A percentile compares a stretch with the other conserved stretches of the same genome.
phyloP scores from a whole-genome alignment of 768 basidiomycete species.

The Boletus speciosus region DNA sequence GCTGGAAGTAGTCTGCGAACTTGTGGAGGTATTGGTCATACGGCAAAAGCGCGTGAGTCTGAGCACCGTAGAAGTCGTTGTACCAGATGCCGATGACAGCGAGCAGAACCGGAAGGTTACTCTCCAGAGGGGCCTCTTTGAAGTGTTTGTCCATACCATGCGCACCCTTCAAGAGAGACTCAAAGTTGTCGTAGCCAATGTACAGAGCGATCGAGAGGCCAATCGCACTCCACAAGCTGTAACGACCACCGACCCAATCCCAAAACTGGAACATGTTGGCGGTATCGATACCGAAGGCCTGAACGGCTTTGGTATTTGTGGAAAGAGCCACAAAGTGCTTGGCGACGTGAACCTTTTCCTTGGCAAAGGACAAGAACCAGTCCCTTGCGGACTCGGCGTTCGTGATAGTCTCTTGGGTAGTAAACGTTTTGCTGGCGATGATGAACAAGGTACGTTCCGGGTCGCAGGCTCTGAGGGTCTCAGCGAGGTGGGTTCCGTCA shows the following conservation, averaged over 20 bases:
- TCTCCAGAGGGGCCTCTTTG: slow-evolving; percentile 79
- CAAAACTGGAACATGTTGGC: slow-evolving; percentile 99
- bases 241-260: slow-evolving; percentile 99
- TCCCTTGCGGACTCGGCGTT: slow-evolving; percentile 91
- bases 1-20: slow-evolving; percentile 99
- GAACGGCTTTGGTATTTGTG: slow-evolving; percentile 93
- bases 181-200: slow-evolving; percentile 94
- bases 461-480: slow-evolving; percentile 76
- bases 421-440: slow-evolving; percentile 98
- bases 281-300: slow-evolving; percentile 85
- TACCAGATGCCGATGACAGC: slow-evolving; percentile 96
- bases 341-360: slow-evolving; percentile 88
- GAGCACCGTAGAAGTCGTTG: slow-evolving; percentile 96
- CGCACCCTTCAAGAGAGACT: slow-evolving; percentile 83
- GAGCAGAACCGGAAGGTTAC: slow-evolving; percentile 89
- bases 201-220: slow-evolving; percentile 91
- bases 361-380: slow-evolving; percentile 88
- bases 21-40: slow-evolving; percentile 99
- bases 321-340: slow-evolving; percentile 99
- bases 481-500: slow-evolving; percentile 95
- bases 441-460: slow-evolving; percentile 96
- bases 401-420: slow-evolving; percentile 99
- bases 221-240: slow-evolving; percentile 98
- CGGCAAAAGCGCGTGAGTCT: slow-evolving; percentile 92
- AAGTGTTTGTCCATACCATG: slow-evolving; percentile 99